These are phyloP conservation scores for Macrolepiota dolichaula DNA, from an alignment of 768 basidiomycete species.

Conservation along the genomic window DNA sequence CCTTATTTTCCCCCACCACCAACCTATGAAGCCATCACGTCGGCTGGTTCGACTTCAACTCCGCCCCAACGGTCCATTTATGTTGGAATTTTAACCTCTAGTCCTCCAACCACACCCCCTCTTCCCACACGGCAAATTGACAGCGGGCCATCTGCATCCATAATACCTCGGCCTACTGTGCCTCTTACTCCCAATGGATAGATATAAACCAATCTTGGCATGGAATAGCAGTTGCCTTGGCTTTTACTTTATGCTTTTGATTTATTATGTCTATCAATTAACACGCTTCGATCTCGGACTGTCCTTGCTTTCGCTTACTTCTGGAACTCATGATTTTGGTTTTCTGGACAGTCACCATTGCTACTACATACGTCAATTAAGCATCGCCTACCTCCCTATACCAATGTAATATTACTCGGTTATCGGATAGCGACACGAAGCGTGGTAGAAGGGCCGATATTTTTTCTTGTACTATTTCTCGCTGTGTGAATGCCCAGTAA, in stretches of 20 bases:
- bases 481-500: no score
- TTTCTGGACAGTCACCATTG: neutral
- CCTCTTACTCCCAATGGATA: conserved; percentile 18
- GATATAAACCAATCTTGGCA: neutral
- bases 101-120: conserved; percentile 11
- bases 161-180: conserved; percentile 12
- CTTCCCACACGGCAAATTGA: conserved; percentile 1
- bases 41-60: neutral
- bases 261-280: neutral
- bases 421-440: neutral
- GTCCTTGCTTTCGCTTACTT: neutral
- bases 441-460: no score
- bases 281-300: neutral
- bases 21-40: conserved; percentile 29
- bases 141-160: neutral
- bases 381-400: neutral
- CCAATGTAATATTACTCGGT: neutral
- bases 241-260: neutral
- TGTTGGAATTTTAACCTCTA: conserved; percentile 11
- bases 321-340: neutral
- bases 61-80: conserved; percentile 13
- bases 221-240: neutral
- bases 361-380: neutral
- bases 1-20: conserved; percentile 52
- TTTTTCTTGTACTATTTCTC: no score